Conservation (phyloP, 768 basidiomycete species). For the Amanita pseudoporphyria region DNA sequence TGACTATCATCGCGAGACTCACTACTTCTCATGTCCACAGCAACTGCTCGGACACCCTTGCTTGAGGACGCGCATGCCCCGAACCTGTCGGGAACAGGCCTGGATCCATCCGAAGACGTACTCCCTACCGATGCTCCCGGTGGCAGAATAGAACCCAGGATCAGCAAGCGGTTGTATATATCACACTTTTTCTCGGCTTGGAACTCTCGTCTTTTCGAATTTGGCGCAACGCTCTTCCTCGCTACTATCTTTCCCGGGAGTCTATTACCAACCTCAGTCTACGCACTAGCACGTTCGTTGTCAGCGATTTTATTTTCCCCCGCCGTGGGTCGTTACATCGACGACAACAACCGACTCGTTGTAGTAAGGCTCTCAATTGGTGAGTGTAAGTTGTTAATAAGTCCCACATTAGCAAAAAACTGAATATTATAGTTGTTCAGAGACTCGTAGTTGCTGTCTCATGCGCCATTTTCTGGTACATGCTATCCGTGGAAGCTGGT, state of each 20-base stretch:
- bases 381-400: conserved; percentile 3
- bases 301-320: conserved; percentile 16
- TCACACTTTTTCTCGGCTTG: conserved; percentile 22
- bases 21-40: not conserved
- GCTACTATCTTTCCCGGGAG: conserved; percentile 17
- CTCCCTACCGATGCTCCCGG: too few species aligned
- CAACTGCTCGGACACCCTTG: not conserved
- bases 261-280: conserved; percentile 18
- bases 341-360: conserved; percentile 13
- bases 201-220: conserved; percentile 22
- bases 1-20: not conserved
- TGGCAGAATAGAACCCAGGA: not conserved
- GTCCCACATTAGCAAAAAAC: not conserved
- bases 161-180: conserved; percentile 12
- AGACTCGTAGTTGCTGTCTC: conserved; percentile 14
- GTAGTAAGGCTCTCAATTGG: conserved; percentile 17
- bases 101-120: not conserved
- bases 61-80: not conserved
- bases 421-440: conserved; percentile 11
- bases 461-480: conserved; percentile 14
- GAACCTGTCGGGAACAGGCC: not conserved
- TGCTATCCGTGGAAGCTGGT: conserved; percentile 5
- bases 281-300: conserved; percentile 15
- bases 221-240: conserved; percentile 18
- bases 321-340: conserved; percentile 16